Base-by-base conservation (phyloP, 2,329 filamentous ascomycete species). In the Fusarium napiforme region DNA sequence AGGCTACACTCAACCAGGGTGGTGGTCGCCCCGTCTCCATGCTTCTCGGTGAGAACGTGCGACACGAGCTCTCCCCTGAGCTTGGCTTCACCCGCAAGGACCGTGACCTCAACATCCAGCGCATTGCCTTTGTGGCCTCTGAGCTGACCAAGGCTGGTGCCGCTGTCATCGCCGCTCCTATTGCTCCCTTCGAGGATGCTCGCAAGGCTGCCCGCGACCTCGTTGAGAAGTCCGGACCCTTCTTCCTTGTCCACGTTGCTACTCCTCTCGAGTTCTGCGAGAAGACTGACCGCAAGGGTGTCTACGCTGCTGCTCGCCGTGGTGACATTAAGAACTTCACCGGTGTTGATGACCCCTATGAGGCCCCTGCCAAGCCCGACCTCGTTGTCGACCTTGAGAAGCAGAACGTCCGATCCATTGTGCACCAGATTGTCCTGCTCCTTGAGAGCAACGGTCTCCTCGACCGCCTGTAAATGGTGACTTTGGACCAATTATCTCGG, bases 251-350 rank as follows among this genome's bases (percentile, higher is more conserved):
- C 56, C 96, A 99, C 85, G 96, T 99, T 57, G 94, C 94, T 45
- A 99, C 96, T 52, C 91, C 94, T 32, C 91, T 99, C 72, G 95
- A 97, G 85, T 91, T 96, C 86, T 93, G 92, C 81, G 96, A 99
- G 89, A 94, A 93, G 90, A 98, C 94, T 36, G 96, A 99, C 84
- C 95, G 94, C 87, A 89, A 93, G 70, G 96, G 96, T 68, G 92
- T 97, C 80, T 99, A 98, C 84, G 89, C 89, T 75, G 90, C 90
- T 82, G 96, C 96, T 45, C 90, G 96, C 72, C 89, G 87, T 26
- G 96, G 96, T 66, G 93, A 97, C 86, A 97, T 99, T 84, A 96
- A 95, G 90, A 95, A 95, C 74, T 99, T 99, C 89, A 99, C 96
- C 12, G 96, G 96, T 79, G 95, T 99, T 64, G 96, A 98, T 81